Base-by-base conservation (phyloP, 306 rosid species). In the Spatholobus suberectus region DNA sequence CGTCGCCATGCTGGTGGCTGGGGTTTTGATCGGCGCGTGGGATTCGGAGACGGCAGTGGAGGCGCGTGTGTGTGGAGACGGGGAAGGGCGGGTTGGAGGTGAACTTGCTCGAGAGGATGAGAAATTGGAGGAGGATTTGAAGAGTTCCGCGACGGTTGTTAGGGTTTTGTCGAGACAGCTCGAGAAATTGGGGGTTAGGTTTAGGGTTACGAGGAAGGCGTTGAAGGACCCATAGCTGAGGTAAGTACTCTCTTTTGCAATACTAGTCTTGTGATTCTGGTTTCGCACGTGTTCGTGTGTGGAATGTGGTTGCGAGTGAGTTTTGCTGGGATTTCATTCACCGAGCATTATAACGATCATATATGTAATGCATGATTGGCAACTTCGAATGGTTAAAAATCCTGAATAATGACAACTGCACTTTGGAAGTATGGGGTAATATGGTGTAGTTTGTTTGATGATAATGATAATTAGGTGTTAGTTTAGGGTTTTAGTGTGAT, bases 161-260 rank as follows among this genome's bases (percentile, higher is more conserved):
- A 85, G 90, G 89, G 96, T 83, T 76, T 81, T 96, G 86, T 91
- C 97, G 3, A 88, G 99, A 82, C 93, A 96, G 89, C 89, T 94
- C 61, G 98, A 96, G 93, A 96, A 96, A 84, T 85, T 96, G 91
- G 94, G 96, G 40, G 80, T 92, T 67, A 76, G 96, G 81, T 96
- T 93, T 87, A 90, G 91, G 63, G 84, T 93, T 41, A 92, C 96
- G 2, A 81, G 96, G 49, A 91, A 87, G 87, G 15, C 90, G 32
- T 73, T 96, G 86, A 93, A 88, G 84, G 92, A 90, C 97, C 98
- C 59, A 84, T 94, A 76, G 84, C 90, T 43, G 96, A 96, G 97
- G 99, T n/a, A n/a, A n/a, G 73, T 44, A 18, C 27, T 82, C 4
- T 52, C 29, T 17, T n/a, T 24, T 62, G 18, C 14, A 23, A 10